Evolutionary conservation across 148 eudicot genomes (phyloP).

Genomic region (Camellia lanceoleosa): DNA sequence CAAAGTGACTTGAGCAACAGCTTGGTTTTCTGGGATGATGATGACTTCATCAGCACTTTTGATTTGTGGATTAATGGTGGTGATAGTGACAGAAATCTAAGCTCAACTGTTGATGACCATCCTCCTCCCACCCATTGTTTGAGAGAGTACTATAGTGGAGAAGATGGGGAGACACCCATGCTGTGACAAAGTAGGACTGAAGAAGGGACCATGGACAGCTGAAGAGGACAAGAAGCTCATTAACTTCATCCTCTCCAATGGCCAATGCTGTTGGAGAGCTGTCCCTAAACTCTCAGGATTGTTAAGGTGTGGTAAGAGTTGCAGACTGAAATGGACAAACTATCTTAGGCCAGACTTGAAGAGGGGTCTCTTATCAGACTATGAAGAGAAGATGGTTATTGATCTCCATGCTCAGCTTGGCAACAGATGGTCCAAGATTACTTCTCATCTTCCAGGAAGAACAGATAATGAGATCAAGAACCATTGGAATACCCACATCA

Average conservation of each 20-base stretch:
- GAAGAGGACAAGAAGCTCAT: slow-evolving; percentile 55
- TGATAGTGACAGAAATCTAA: slow-evolving; percentile 1
- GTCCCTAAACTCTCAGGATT: slow-evolving; percentile 59
- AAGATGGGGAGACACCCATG: slow-evolving; percentile 58
- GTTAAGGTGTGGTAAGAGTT: slow-evolving; percentile 57
- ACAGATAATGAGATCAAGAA: slow-evolving; percentile 62
- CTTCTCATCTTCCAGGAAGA: slow-evolving; percentile 60
- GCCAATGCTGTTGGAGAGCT: slow-evolving; percentile 68
- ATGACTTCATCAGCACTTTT: slow-evolving; percentile 27
- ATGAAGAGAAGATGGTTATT: slow-evolving; percentile 52
- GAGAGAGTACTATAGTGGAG: not conserved
- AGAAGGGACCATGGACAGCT: slow-evolving; percentile 61
- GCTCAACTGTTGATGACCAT: not conserved
- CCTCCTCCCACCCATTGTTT: not conserved
- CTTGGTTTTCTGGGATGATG: slow-evolving; percentile 39
- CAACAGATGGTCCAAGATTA: slow-evolving; percentile 64
- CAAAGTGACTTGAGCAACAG: slow-evolving; percentile 15
- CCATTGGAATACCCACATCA: slow-evolving; percentile 63
- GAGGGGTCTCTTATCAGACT: slow-evolving; percentile 48
- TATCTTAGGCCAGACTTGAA: slow-evolving; percentile 56
- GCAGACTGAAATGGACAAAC: slow-evolving; percentile 58
- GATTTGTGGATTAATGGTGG: slow-evolving; percentile 19
- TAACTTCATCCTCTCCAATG: slow-evolving; percentile 52
- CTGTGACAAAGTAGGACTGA: slow-evolving; percentile 54
- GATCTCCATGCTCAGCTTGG: slow-evolving; percentile 63